These are phyloP conservation scores for Kockiozyma suomiensis DNA, from an alignment of 805 yeast genomes.

Conservation along the genomic window DNA sequence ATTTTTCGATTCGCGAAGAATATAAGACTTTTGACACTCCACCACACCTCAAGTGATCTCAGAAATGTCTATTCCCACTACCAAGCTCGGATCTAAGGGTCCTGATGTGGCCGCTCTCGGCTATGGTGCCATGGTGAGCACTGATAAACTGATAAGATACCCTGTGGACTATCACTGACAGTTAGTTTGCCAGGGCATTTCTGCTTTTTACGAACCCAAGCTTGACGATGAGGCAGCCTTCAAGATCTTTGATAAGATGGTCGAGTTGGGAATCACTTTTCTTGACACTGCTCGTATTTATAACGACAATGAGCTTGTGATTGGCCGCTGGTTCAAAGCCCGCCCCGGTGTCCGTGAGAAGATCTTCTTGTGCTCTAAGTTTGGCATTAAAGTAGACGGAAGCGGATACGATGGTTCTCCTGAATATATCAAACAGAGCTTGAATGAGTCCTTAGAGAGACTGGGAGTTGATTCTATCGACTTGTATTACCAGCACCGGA, in stretches of 20 bases:
- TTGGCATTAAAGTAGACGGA: slow-evolving; percentile 47
- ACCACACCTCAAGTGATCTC: not conserved
- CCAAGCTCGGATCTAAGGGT: slow-evolving; percentile 21
- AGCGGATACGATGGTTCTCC: slow-evolving; percentile 39
- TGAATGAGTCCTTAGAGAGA: slow-evolving; percentile 26
- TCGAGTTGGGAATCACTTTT: slow-evolving; percentile 51
- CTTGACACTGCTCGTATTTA: slow-evolving; percentile 74
- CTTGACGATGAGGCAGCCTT: slow-evolving; percentile 51
- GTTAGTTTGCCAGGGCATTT: slow-evolving; percentile 17
- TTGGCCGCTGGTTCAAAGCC: slow-evolving; percentile 52
- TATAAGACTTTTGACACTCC: not conserved
- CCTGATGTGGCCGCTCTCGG: slow-evolving; percentile 26
- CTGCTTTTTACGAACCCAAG: slow-evolving; percentile 28
- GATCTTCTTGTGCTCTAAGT: slow-evolving; percentile 64
- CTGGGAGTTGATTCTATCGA: slow-evolving; percentile 45
- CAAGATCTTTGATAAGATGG: slow-evolving; percentile 54
- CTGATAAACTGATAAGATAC: slow-evolving; percentile 36
- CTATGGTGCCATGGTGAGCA: slow-evolving; percentile 27
- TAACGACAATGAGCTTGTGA: slow-evolving; percentile 57
- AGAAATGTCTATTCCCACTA: slow-evolving; percentile 18
- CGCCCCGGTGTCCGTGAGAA: slow-evolving; percentile 36
- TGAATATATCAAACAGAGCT: slow-evolving; percentile 24
- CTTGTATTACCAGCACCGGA: slow-evolving; percentile 72
- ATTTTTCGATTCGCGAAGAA: too few relatives aligned
- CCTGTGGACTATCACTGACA: not conserved